Percentiles rank a stretch among this genome's conserved stretches.
These are phyloP conservation scores for Dictyophora rubrovolvata DNA, from an alignment of 768 basidiomycete genomes.

Conservation along the genomic window DNA sequence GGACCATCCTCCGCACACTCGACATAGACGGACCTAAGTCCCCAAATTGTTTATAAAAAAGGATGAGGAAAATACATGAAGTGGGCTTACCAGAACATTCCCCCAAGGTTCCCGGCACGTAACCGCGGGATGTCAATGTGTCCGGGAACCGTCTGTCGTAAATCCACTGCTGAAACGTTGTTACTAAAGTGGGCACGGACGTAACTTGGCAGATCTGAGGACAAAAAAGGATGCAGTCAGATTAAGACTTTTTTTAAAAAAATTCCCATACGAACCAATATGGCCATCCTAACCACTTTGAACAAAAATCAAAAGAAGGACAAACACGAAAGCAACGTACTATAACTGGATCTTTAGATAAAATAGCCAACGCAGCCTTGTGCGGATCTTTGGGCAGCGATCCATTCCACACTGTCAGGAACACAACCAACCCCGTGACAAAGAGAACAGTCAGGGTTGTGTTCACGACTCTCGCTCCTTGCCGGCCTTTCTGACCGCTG, in stretches of 20 bases:
- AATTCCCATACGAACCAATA: conserved; percentile 35
- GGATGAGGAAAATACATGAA: not conserved
- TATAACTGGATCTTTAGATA: conserved; percentile 58
- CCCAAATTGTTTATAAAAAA: not conserved
- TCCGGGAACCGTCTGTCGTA: conserved; percentile 42
- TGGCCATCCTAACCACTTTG: conserved; percentile 47
- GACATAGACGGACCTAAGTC: conserved; percentile 60
- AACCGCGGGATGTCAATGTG: conserved; percentile 89
- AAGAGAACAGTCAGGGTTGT: conserved; percentile 22
- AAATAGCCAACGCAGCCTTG: conserved; percentile 45
- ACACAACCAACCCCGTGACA: conserved; percentile 34
- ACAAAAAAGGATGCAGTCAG: not conserved
- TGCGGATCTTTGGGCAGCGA: conserved; percentile 47
- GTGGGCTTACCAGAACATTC: conserved; percentile 76
- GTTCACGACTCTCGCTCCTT: not conserved
- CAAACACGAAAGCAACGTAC: conserved; percentile 33
- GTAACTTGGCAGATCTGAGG: conserved; percentile 62
- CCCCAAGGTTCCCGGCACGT: conserved; percentile 70
- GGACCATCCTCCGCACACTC: conserved; percentile 41
- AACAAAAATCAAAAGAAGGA: not conserved
- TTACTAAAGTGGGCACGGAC: conserved; percentile 54
- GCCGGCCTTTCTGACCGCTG: not conserved
- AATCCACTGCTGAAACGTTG: conserved; percentile 65
- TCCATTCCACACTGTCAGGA: conserved; percentile 32
- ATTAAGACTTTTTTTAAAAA: not conserved